Conservation (phyloP, 306 rosid genomes). For the Abrus pulchellus region DNA sequence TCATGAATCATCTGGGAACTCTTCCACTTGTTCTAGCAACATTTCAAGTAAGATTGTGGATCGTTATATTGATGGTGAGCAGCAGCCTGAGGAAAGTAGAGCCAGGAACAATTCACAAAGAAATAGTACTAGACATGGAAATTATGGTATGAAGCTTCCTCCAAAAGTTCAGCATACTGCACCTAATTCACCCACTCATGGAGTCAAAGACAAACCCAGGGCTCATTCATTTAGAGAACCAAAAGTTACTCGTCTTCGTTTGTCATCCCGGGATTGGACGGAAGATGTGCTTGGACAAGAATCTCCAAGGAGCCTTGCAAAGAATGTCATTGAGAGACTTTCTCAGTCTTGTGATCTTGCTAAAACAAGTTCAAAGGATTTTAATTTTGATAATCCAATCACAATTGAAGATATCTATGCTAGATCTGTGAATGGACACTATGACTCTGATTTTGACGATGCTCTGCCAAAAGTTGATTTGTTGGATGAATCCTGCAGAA, state of each 20-base stretch:
- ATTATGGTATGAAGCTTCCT: constrained; percentile 68
- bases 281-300: constrained; percentile 78
- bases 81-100: constrained; percentile 65
- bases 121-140: constrained; percentile 57
- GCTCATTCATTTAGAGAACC: constrained; percentile 79
- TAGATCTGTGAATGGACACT: constrained; percentile 62
- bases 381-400: constrained; percentile 68
- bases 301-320: constrained; percentile 87
- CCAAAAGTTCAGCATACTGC: constrained; percentile 77
- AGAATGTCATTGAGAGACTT: constrained; percentile 87
- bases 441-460: constrained; percentile 62
- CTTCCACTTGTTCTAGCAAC: constrained; percentile 80
- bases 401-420: constrained; percentile 79
- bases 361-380: constrained; percentile 56
- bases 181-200: constrained; percentile 73
- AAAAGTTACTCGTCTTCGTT: constrained; percentile 57
- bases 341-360: constrained; percentile 68
- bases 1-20: constrained; percentile 75
- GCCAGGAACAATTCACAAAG: constrained; percentile 58
- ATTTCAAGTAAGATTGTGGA: constrained; percentile 73
- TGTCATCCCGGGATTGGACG: constrained; percentile 70
- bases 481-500: constrained; percentile 58
- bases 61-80: constrained; percentile 95
- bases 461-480: constrained; percentile 54
- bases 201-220: constrained; percentile 65